These are phyloP conservation scores for Pseudisothecium myosuroides DNA, from an alignment of 225 moss, liverwort and hornwort genomes.

Conservation along the genomic window DNA sequence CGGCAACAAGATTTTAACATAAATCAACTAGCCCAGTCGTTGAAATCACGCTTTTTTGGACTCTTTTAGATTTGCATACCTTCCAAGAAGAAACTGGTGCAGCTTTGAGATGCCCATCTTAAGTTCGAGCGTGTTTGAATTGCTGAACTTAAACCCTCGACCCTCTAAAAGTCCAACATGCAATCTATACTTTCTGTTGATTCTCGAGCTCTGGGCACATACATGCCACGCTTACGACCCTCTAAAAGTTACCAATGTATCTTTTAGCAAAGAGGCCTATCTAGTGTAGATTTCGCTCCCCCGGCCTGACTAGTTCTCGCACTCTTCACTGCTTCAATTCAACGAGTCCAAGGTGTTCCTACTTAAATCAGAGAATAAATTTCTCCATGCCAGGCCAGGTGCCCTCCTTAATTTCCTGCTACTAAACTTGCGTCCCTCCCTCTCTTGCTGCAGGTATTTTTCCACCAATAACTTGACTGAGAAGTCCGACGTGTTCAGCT, in stretches of 20 bases:
- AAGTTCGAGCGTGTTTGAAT: background rate
- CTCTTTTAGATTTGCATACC: too few species aligned
- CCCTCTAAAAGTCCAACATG: too few species aligned
- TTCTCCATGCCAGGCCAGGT: background rate
- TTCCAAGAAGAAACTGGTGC: too few species aligned
- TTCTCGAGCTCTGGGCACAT: too few species aligned
- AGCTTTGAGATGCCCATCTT: background rate
- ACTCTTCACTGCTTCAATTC: background rate
- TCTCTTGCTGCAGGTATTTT: slow-evolving; percentile 18
- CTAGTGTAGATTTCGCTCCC: background rate
- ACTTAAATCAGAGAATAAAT: too few species aligned
- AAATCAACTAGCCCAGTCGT: too few species aligned
- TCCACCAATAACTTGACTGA: slow-evolving; percentile 20
- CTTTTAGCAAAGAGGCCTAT: background rate
- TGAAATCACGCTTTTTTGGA: background rate
- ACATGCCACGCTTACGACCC: too few species aligned
- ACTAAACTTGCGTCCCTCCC: background rate
- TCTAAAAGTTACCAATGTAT: background rate
- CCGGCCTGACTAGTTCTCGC: background rate
- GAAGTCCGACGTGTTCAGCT: slow-evolving; percentile 50
- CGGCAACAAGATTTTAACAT: too few species aligned
- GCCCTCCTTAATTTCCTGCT: background rate
- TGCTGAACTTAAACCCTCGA: background rate
- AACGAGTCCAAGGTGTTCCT: background rate
- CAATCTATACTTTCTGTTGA: too few species aligned